A percentile compares a stretch with the other conserved stretches of the same genome.
Conservation (phyloP, 2,329 filamentous ascomycete genomes). For the Didymella segeticola region DNA sequence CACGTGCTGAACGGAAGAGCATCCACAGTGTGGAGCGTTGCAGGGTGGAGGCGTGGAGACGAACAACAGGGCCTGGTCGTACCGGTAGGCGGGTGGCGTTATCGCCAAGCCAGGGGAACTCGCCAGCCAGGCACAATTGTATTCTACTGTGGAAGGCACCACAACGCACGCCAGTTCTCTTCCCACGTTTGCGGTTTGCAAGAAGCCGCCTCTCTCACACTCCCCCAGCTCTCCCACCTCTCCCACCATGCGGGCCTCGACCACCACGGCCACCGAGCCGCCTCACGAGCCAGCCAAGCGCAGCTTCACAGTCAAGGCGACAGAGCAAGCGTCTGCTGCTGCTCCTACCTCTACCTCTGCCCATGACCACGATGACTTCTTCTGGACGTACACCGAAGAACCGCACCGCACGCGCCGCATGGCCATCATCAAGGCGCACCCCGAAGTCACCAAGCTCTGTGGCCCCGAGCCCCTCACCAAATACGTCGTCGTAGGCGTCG, state of each 20-base stretch:
- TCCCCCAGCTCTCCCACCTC: background rate
- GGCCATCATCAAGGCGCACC: slow-evolving; percentile 97
- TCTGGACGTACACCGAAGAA: slow-evolving; percentile 99
- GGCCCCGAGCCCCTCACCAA: slow-evolving; percentile 95
- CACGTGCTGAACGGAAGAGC: background rate
- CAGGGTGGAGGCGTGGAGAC: background rate
- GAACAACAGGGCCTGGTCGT: background rate
- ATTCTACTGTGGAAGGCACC: too few species aligned
- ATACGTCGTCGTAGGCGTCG: slow-evolving; percentile 85
- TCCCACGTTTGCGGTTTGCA: background rate
- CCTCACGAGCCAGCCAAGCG: slow-evolving; percentile 32
- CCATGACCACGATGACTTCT: slow-evolving; percentile 69
- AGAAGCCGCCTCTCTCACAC: too few species aligned
- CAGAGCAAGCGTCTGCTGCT: too few species aligned
- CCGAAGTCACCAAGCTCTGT: slow-evolving; percentile 96
- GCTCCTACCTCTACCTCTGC: too few species aligned
- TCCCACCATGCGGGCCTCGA: slow-evolving; percentile 45
- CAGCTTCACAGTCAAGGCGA: slow-evolving; percentile 33
- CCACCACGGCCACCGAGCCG: slow-evolving; percentile 43
- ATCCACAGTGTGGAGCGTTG: background rate
- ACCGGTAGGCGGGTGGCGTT: slow-evolving; percentile 16
- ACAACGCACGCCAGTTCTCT: background rate
- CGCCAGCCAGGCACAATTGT: slow-evolving; percentile 3
- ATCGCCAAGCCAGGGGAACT: slow-evolving; percentile 6
- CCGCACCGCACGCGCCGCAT: slow-evolving; percentile 89